Conservation (phyloP, 768 basidiomycete species). For the Omphalotus guepiniiformis region DNA sequence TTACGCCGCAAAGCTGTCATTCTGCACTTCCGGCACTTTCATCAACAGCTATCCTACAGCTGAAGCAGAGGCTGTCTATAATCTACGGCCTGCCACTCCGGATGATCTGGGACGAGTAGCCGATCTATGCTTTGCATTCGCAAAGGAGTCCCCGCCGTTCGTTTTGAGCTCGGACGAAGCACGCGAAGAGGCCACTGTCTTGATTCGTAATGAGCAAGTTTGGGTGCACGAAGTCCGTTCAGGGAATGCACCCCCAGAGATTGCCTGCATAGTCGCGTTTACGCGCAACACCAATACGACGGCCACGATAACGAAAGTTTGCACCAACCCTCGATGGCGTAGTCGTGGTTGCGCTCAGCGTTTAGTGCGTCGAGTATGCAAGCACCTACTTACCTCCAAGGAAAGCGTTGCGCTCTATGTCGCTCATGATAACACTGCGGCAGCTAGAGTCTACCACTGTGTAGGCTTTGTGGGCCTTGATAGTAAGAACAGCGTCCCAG, state of each 20-base stretch:
- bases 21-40: slow-evolving; percentile 49
- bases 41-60: slow-evolving; percentile 15
- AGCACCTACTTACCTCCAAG: slow-evolving; percentile 31
- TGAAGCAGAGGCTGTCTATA: slow-evolving; percentile 21
- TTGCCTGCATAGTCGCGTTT: slow-evolving; percentile 48
- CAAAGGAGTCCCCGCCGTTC: slow-evolving; percentile 45
- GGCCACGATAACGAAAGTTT: slow-evolving; percentile 53
- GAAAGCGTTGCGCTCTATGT: slow-evolving; percentile 46
- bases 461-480: slow-evolving; percentile 46
- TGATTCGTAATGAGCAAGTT: slow-evolving; percentile 33
- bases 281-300: slow-evolving; percentile 40
- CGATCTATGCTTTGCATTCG: slow-evolving; percentile 39
- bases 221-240: slow-evolving; percentile 42
- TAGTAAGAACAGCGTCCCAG: slow-evolving; percentile 5
- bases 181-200: slow-evolving; percentile 32
- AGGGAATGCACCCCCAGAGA: slow-evolving; percentile 18
- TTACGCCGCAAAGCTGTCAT: slow-evolving; percentile 4
- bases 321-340: slow-evolving; percentile 38
- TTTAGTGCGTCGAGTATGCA: slow-evolving; percentile 40
- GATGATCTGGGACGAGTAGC: slow-evolving; percentile 22
- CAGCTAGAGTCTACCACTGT: slow-evolving; percentile 38
- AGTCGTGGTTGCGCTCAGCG: slow-evolving; percentile 42
- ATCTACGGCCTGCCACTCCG: slow-evolving; percentile 11
- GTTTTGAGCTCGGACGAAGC: slow-evolving; percentile 29
- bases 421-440: slow-evolving; percentile 37